Evolutionary conservation across 257 asterid genomes (phyloP), one percentile per base, ranked within the genome.

Genomic region (Jaltomata sinuosa): DNA sequence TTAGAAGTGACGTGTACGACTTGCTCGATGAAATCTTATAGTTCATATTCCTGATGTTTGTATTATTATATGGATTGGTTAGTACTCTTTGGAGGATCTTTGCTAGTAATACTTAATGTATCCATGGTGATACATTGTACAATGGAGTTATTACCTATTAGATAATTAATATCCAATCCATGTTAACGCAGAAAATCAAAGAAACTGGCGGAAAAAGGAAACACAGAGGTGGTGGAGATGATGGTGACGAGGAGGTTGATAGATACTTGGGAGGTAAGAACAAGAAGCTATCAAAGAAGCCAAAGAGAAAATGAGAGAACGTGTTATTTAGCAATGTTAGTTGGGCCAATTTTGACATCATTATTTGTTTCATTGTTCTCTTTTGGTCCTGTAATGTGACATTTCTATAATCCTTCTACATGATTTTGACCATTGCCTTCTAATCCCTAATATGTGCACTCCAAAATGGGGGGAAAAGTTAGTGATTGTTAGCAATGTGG

Each of bases 171-270:
- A 53, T 53, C 32, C 62, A 49, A 19, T 21, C 47, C 74, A 25
- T 67, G 11, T 42, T 82, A 22, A 27, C 83, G 85, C 93, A 95
- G 98, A 94, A 91, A 94, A 85, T 92, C 1, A 95, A 91, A 86
- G 98, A 94, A 85, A 79, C 55, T 3, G 93, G 93, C 5, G 90
- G 89, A 15, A 87, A 84, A 81, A 90, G 84, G 90, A 89, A 82
- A 86, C 86, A 89, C 84, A 85, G 84, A 82, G 81, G 88, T 25
- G 84, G 83, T 14, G 94, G 65, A 45, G 95, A 91, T 67, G 94
- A 89, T 1, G 92, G 84, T 0, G 92, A 87, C 22, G 95, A 91
- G 9, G 95, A 92, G 16, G 40, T 89, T 29, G 91, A 82, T 27
- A 90, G 87, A 69, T 89, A 85, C 86, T 14, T 91, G 88, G 87